Percentiles rank a stretch among this genome's conserved stretches.
Conservation (phyloP, 2,329 filamentous ascomycete species). For the Coniella lustricola region DNA sequence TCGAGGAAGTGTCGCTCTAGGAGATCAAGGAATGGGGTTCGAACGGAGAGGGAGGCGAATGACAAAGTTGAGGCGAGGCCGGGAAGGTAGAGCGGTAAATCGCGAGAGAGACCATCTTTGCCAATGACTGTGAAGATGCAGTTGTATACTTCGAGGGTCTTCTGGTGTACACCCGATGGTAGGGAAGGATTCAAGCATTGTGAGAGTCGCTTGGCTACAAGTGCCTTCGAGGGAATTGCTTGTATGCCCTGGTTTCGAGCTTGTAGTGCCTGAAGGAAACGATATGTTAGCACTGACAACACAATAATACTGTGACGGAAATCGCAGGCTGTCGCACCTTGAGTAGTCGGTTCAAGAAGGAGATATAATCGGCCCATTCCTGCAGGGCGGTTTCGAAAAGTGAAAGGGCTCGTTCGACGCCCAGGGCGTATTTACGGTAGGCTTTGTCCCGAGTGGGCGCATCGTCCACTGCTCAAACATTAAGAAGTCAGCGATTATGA, state of each 20-base stretch:
- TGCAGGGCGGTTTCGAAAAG: slow-evolving; percentile 90
- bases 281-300: slow-evolving; percentile 21
- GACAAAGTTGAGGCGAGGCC: slow-evolving; percentile 84
- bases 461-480: slow-evolving; percentile 25
- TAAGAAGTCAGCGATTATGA: slow-evolving; percentile 1
- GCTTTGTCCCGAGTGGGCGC: slow-evolving; percentile 53
- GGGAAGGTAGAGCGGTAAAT: slow-evolving; percentile 82
- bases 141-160: slow-evolving; percentile 86
- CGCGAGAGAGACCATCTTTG: slow-evolving; percentile 68
- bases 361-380: slow-evolving; percentile 99
- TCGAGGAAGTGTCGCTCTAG: slow-evolving; percentile 74
- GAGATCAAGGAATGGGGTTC: slow-evolving; percentile 76
- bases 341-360: slow-evolving; percentile 81
- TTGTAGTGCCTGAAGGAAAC: slow-evolving; percentile 67
- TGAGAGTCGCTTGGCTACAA: slow-evolving; percentile 82
- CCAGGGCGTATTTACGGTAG: slow-evolving; percentile 83
- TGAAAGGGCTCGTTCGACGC: slow-evolving; percentile 77
- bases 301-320: slow-evolving; percentile 3
- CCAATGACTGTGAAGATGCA: slow-evolving; percentile 85
- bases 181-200: slow-evolving; percentile 92
- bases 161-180: slow-evolving; percentile 95
- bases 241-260: slow-evolving; percentile 66
- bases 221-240: slow-evolving; percentile 71
- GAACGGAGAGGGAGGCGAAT: slow-evolving; percentile 88
- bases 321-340: slow-evolving; percentile 56